A percentile compares a stretch with the other conserved stretches of the same genome.
Evolutionary conservation across 345 rosid genomes (phyloP).

Genomic region (Salix udensis): DNA sequence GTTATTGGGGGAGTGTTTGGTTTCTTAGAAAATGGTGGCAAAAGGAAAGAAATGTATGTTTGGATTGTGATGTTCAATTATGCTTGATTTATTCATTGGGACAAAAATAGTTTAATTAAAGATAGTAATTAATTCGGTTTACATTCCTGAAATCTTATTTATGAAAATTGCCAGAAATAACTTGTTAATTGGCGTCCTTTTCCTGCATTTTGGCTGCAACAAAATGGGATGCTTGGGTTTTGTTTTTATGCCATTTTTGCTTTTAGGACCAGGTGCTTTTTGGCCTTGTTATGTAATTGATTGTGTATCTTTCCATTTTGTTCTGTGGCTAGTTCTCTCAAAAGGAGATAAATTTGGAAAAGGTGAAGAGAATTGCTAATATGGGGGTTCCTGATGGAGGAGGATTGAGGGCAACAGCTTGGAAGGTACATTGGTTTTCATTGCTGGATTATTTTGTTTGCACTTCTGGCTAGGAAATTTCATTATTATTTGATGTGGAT

Average conservation of each 20-base stretch:
- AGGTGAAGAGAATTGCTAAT: constrained; percentile 49
- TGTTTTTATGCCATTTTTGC: not conserved
- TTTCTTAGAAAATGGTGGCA: not conserved
- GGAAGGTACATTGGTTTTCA: constrained; percentile 47
- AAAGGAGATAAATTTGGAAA: constrained; percentile 58
- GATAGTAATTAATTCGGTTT: too few relatives aligned
- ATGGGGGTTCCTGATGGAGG: constrained; percentile 60
- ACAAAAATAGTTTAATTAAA: too few relatives aligned
- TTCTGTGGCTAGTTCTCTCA: constrained; percentile 43
- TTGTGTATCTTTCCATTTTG: not conserved
- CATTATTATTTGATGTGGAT: not conserved
- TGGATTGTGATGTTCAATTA: not conserved
- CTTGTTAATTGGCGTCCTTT: not conserved
- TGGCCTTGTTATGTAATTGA: not conserved
- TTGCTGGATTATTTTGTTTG: not conserved
- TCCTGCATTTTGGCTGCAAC: not conserved
- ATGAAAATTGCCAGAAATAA: not conserved
- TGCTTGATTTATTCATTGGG: not conserved
- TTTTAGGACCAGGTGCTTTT: not conserved
- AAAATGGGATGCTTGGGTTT: not conserved
- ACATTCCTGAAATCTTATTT: too few relatives aligned
- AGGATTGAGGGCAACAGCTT: constrained; percentile 50
- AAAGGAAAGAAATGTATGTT: not conserved
- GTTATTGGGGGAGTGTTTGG: not conserved
- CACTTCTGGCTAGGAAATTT: not conserved